phyloP scores from a whole-genome alignment of 768 basidiomycete genomes.

The Podaxis carcinomalis region DNA sequence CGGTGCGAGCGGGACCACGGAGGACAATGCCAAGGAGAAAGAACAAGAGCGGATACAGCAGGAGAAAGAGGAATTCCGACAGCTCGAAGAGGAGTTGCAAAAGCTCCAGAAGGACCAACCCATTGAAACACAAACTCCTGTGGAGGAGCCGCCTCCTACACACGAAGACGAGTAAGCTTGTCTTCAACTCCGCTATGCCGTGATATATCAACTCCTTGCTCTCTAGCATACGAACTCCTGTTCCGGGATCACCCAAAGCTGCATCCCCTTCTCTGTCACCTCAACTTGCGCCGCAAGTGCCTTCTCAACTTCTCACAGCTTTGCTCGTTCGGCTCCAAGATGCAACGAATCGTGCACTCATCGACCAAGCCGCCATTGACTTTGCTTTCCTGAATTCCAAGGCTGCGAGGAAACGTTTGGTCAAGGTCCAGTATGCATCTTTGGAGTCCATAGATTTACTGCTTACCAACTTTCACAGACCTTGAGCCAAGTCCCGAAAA shows the following conservation, averaged over 20 bases:
- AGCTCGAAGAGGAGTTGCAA: constrained; percentile 75
- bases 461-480: constrained; percentile 42
- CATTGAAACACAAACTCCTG: constrained; percentile 15
- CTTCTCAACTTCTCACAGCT: constrained; percentile 88
- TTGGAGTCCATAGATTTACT: background rate
- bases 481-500: constrained; percentile 79
- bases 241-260: constrained; percentile 62
- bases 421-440: constrained; percentile 52
- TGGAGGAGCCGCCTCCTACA: constrained; percentile 21
- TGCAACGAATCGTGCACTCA: constrained; percentile 82
- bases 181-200: background rate
- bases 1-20: constrained; percentile 31
- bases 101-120: constrained; percentile 42
- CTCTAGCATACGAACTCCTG: constrained; percentile 52
- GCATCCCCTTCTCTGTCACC: constrained; percentile 59
- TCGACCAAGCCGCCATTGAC: constrained; percentile 93
- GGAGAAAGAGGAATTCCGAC: constrained; percentile 67
- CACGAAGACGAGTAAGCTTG: constrained; percentile 43
- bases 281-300: constrained; percentile 79
- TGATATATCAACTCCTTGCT: constrained; percentile 17
- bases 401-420: constrained; percentile 86
- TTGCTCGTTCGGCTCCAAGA: constrained; percentile 90
- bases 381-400: constrained; percentile 97
- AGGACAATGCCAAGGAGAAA: constrained; percentile 46
- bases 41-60: constrained; percentile 47